These are phyloP conservation scores for Trichoderma asperelloides DNA, from an alignment of 495 filamentous ascomycete species.

Conservation along the genomic window DNA sequence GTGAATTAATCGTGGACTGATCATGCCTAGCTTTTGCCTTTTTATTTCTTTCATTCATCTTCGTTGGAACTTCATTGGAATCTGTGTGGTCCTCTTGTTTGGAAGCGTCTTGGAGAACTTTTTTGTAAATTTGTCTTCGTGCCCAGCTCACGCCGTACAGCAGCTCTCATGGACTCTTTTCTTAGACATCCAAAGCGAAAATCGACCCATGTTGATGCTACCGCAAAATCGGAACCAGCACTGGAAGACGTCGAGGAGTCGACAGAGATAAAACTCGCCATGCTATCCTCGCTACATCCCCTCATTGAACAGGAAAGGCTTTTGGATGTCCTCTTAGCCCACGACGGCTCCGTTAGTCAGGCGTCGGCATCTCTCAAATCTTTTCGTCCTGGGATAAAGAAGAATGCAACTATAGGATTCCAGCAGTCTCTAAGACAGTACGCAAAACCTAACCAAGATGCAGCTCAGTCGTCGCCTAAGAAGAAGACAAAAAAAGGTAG, in stretches of 20 bases:
- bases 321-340: constrained; percentile 67
- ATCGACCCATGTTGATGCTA: constrained; percentile 14
- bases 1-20: neutral
- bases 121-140: neutral
- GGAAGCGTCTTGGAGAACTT: neutral
- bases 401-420: constrained; percentile 27
- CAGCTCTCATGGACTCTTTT: constrained; percentile 34
- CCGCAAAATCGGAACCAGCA: neutral
- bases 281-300: constrained; percentile 69
- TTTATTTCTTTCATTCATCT: neutral
- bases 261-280: constrained; percentile 81
- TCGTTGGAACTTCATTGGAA: neutral
- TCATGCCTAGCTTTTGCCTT: neutral
- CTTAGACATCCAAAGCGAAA: constrained; percentile 37
- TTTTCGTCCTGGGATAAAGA: constrained; percentile 22
- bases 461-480: constrained; percentile 24
- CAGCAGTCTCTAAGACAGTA: constrained; percentile 53
- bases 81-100: neutral
- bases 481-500: constrained; percentile 57
- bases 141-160: neutral
- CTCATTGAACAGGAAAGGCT: constrained; percentile 52
- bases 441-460: constrained; percentile 26
- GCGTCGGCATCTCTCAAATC: constrained; percentile 45
- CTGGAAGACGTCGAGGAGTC: constrained; percentile 47
- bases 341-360: constrained; percentile 64